Evolutionary conservation across 1,139 yeast genomes (phyloP).

Genomic region (Sugiyamaella neomexicana): DNA sequence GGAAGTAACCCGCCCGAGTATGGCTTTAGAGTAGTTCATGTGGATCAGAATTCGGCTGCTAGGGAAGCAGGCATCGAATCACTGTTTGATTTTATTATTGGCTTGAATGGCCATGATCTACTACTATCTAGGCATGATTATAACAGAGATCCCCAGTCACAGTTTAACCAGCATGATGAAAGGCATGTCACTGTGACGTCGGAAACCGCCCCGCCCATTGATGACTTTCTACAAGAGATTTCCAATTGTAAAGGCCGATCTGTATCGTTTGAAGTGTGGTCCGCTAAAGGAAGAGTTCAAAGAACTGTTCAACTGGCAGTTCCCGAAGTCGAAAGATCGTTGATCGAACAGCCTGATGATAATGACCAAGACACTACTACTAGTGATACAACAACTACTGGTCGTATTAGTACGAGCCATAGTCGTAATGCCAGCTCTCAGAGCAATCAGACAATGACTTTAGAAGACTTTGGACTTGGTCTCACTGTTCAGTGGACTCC

Average conservation of each 20-base stretch:
- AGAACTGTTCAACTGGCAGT: conserved; percentile 55
- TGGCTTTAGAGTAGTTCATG: conserved; percentile 59
- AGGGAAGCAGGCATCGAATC: conserved; percentile 62
- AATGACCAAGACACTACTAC: conserved; percentile 17
- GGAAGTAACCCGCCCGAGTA: conserved; percentile 35
- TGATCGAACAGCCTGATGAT: conserved; percentile 11
- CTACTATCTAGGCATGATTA: conserved; percentile 7
- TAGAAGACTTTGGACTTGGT: conserved; percentile 50
- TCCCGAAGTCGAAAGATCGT: conserved; percentile 31
- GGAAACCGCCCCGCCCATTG: conserved; percentile 36
- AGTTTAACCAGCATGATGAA: neutral
- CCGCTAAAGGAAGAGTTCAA: conserved; percentile 78
- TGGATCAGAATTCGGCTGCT: conserved; percentile 47
- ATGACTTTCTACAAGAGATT: conserved; percentile 34
- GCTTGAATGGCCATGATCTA: conserved; percentile 69
- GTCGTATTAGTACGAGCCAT: conserved; percentile 5
- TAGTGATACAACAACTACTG: conserved; percentile 14
- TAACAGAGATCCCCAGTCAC: neutral
- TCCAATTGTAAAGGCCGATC: conserved; percentile 38
- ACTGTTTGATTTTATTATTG: conserved; percentile 82
- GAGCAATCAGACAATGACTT: conserved; percentile 10
- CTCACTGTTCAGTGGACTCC: conserved; percentile 76
- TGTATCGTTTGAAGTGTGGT: conserved; percentile 73
- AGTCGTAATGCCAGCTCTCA: conserved; percentile 5
- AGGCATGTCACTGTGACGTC: conserved; percentile 17